Conservation (phyloP, 768 basidiomycete species). For the Agrocybe chaxingu region DNA sequence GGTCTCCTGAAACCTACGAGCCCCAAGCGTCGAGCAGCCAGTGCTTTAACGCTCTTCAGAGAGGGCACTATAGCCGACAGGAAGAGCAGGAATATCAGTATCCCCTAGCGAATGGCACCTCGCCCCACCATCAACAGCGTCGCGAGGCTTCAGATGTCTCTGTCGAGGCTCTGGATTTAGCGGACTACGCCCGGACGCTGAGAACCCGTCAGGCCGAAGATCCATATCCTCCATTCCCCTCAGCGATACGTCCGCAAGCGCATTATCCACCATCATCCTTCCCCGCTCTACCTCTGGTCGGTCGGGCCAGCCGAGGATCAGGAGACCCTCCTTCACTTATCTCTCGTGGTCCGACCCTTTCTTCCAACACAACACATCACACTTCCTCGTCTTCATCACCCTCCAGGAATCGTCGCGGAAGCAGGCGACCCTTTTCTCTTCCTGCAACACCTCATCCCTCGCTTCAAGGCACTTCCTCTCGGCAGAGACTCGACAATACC, state of each 20-base stretch:
- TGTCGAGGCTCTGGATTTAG: slow-evolving; percentile 69
- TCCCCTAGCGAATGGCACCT: slow-evolving; percentile 10
- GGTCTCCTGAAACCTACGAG: slow-evolving; percentile 61
- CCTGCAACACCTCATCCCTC: slow-evolving; percentile 35
- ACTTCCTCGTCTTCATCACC: slow-evolving; percentile 15
- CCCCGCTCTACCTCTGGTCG: slow-evolving; percentile 16
- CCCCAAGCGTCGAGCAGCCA: slow-evolving; percentile 29
- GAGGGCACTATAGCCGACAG: slow-evolving; percentile 8
- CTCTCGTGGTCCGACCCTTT: slow-evolving; percentile 40
- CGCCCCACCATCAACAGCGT: slow-evolving; percentile 23
- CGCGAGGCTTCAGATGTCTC: slow-evolving; percentile 62
- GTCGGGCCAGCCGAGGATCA: slow-evolving; percentile 20
- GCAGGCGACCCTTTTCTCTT: slow-evolving; percentile 45
- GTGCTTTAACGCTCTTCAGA: slow-evolving; percentile 12
- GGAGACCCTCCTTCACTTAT: slow-evolving; percentile 34
- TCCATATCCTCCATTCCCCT: slow-evolving; percentile 29
- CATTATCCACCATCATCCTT: slow-evolving; percentile 27
- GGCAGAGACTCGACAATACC: slow-evolving; percentile 15
- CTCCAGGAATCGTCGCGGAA: slow-evolving; percentile 12
- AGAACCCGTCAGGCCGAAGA: slow-evolving; percentile 31
- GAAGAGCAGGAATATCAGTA: slow-evolving; percentile 10
- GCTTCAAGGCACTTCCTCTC: slow-evolving; percentile 20
- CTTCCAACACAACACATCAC: slow-evolving; percentile 29
- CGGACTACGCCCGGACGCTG: slow-evolving; percentile 62
- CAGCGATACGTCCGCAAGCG: slow-evolving; percentile 19